phyloP scores from a whole-genome alignment of 345 rosid species.

The Melaleuca alternifolia region DNA sequence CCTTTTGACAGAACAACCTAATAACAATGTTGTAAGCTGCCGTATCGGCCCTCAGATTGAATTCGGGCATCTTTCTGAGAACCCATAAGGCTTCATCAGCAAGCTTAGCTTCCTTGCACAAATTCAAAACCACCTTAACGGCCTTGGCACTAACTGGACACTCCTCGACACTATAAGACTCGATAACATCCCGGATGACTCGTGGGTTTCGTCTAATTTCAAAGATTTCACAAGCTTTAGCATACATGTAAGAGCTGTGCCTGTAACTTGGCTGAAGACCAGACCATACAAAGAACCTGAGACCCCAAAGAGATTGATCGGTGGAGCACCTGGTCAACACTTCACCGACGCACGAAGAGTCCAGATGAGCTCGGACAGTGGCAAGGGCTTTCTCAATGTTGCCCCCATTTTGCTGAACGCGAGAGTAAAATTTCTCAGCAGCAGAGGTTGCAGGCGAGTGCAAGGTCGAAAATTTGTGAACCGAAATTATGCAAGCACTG shows the following conservation, averaged over 20 bases:
- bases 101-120: constrained; percentile 57
- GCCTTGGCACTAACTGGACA: constrained; percentile 45
- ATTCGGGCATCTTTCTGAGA: constrained; percentile 55
- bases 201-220: constrained; percentile 40
- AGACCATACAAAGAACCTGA: constrained; percentile 77
- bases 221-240: constrained; percentile 51
- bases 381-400: constrained; percentile 43
- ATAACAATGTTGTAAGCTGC: constrained; percentile 47
- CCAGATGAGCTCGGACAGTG: constrained; percentile 29
- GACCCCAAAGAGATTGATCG: constrained; percentile 36
- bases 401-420: constrained; percentile 19
- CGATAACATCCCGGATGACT: constrained; percentile 38
- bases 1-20: constrained; percentile 54
- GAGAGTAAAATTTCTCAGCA: constrained; percentile 30
- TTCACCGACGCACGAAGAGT: constrained; percentile 37
- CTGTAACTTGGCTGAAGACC: constrained; percentile 54
- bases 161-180: constrained; percentile 34
- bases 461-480: constrained; percentile 16
- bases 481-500: constrained; percentile 6
- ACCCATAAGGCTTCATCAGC: constrained; percentile 64
- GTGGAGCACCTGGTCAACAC: constrained; percentile 39
- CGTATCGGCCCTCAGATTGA: constrained; percentile 38
- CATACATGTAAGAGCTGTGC: constrained; percentile 54
- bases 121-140: constrained; percentile 46
- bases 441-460: constrained; percentile 20